A percentile compares a stretch with the other conserved stretches of the same genome.
phyloP scores from a whole-genome alignment of 805 yeast genomes.

The Ogataea trehaloabstinens region DNA sequence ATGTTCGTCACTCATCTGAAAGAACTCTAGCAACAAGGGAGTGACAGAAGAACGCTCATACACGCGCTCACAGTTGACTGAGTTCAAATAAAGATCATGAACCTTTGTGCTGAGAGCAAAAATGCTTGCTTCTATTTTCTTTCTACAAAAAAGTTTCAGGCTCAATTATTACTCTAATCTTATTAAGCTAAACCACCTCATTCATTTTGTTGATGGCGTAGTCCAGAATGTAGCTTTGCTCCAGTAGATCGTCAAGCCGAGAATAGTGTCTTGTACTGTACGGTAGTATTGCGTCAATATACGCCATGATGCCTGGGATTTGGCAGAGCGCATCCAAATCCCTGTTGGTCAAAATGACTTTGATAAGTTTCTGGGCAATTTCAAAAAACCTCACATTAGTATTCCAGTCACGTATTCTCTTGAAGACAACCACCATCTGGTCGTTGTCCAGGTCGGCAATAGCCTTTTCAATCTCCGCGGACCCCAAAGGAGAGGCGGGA shows the following conservation, averaged over 20 bases:
- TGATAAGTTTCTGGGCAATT: slow-evolving; percentile 75
- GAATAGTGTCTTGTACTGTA: slow-evolving; percentile 83
- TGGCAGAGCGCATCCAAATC: slow-evolving; percentile 56
- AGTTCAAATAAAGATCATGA: neutral
- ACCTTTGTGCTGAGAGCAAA: neutral
- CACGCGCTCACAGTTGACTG: too few relatives aligned
- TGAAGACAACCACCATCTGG: slow-evolving; percentile 59
- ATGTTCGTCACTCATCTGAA: neutral
- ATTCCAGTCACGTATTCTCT: slow-evolving; percentile 92
- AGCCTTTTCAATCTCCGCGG: slow-evolving; percentile 58
- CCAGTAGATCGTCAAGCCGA: slow-evolving; percentile 76
- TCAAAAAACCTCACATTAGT: slow-evolving; percentile 78
- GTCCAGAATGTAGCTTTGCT: slow-evolving; percentile 82
- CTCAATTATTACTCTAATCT: too few relatives aligned
- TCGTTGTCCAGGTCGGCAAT: slow-evolving; percentile 57
- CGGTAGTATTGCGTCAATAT: slow-evolving; percentile 77
- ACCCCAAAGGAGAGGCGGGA: slow-evolving; percentile 50
- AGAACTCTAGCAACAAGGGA: neutral
- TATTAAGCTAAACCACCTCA: slow-evolving; percentile 29
- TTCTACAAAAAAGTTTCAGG: neutral
- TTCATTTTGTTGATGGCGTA: slow-evolving; percentile 80
- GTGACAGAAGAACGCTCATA: too few relatives aligned
- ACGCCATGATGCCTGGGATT: slow-evolving; percentile 63
- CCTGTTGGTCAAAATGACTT: slow-evolving; percentile 57
- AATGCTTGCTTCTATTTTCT: neutral